phyloP scores from a whole-genome alignment of 164 flowering plant species.

The Annona squamosa region DNA sequence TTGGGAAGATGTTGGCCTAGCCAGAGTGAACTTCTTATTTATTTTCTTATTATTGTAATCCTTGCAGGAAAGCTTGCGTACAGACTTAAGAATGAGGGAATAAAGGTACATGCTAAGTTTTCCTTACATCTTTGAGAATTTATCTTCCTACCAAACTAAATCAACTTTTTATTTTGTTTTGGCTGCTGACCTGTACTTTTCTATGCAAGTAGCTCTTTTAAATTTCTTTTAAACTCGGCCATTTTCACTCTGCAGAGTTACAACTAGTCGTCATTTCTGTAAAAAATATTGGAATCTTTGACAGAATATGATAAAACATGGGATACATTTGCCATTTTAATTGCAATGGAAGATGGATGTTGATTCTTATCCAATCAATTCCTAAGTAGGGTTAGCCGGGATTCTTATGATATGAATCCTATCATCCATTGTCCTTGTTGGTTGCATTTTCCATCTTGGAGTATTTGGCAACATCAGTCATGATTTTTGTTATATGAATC shows the following conservation, averaged over 20 bases:
- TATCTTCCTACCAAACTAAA: neutral
- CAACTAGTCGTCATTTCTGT: no score
- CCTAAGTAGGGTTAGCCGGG: no score
- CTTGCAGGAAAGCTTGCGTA: conserved; percentile 85
- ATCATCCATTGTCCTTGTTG: neutral
- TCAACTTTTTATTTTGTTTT: neutral
- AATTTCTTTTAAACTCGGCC: no score
- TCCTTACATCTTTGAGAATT: neutral
- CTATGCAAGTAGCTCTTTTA: no score
- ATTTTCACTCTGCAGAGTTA: no score
- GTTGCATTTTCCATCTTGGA: neutral
- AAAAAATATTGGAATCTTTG: neutral
- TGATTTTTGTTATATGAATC: neutral
- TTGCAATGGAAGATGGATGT: no score
- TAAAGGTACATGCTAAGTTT: conserved; percentile 45
- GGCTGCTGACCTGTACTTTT: neutral
- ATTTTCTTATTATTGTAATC: conserved; percentile 5
- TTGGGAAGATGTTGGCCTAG: no score
- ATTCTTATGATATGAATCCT: no score
- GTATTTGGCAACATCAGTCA: neutral
- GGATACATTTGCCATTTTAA: no score
- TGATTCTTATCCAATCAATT: no score
- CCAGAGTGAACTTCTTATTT: conserved; percentile 1
- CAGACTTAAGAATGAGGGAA: conserved; percentile 83
- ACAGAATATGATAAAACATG: neutral